A percentile compares a stretch with the other conserved stretches of the same genome.
These are phyloP conservation scores for Theileria parva DNA, from an alignment of 169 alveolate genomes.

Conservation along the genomic window DNA sequence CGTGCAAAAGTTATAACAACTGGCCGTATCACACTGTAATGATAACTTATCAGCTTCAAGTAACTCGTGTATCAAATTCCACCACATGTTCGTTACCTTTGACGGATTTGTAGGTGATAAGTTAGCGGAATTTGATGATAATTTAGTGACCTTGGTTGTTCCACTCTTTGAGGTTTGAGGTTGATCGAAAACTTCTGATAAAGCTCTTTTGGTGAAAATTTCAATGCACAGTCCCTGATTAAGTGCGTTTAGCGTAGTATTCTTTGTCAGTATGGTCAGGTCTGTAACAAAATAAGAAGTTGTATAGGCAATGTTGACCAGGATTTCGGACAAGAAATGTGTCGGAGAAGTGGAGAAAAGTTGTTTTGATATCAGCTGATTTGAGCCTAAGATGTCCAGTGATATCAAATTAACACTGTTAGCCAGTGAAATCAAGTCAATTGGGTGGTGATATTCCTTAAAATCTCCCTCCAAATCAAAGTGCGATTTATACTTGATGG, in stretches of 20 bases:
- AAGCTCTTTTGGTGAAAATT: conserved; percentile 58
- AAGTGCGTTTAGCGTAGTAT: background rate
- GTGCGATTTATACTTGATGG: conserved; percentile 7
- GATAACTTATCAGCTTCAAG: conserved; percentile 28
- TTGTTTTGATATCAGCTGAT: conserved; percentile 27
- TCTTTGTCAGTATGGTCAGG: background rate
- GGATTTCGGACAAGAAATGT: conserved; percentile 29
- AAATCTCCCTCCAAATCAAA: background rate
- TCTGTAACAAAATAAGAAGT: conserved; percentile 10
- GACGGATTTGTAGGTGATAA: background rate
- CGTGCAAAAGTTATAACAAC: conserved; percentile 14
- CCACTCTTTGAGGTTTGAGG: no score
- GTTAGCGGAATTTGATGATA: background rate
- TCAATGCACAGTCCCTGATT: conserved; percentile 35
- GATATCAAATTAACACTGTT: conserved; percentile 32
- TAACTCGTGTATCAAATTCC: conserved; percentile 33
- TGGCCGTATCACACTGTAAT: background rate
- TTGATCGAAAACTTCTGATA: conserved; percentile 18
- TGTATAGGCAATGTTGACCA: conserved; percentile 22
- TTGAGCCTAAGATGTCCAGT: conserved; percentile 17
- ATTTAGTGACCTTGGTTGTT: no score
- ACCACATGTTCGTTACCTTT: conserved; percentile 43
- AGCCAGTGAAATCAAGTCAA: conserved; percentile 40
- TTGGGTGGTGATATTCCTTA: conserved; percentile 27
- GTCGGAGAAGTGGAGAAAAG: conserved; percentile 31